phyloP scores from a whole-genome alignment of 495 filamentous ascomycete genomes.

The Aspergillus leporis region DNA sequence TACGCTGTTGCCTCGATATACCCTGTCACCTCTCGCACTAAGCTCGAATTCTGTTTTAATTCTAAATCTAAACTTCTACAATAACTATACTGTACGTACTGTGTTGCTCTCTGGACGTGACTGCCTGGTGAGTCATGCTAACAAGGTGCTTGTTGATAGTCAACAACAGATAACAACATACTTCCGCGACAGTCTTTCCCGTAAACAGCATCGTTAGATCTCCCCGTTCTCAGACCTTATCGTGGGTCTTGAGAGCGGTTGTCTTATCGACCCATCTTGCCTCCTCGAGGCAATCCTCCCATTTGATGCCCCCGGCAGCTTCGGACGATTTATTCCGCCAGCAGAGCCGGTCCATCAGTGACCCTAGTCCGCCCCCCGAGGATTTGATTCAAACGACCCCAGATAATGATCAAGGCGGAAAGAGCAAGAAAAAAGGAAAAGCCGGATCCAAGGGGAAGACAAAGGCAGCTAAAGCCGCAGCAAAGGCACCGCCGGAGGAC shows the following conservation, averaged over 20 bases:
- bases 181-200: constrained; percentile 5
- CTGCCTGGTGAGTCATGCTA: constrained; percentile 21
- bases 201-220: constrained; percentile 16
- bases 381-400: constrained; percentile 25
- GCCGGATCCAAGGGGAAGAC: constrained; percentile 39
- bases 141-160: constrained; percentile 9
- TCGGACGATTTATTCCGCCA: constrained; percentile 48
- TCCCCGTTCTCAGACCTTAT: constrained; percentile 43
- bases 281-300: constrained; percentile 34
- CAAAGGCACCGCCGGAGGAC: constrained; percentile 39
- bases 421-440: constrained; percentile 50
- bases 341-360: constrained; percentile 42
- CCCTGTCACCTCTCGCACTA: background rate
- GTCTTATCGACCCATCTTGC: constrained; percentile 21
- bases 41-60: background rate
- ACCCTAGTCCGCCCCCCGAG: constrained; percentile 33
- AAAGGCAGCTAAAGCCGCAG: constrained; percentile 39
- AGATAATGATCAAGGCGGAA: constrained; percentile 46
- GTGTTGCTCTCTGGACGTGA: background rate
- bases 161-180: constrained; percentile 6
- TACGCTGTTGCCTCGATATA: constrained; percentile 15
- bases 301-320: constrained; percentile 51
- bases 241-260: constrained; percentile 40
- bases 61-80: background rate
- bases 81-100: background rate